These are phyloP conservation scores for Trypanosoma caninum DNA, from an alignment of 208 protist genomes.

Conservation along the genomic window DNA sequence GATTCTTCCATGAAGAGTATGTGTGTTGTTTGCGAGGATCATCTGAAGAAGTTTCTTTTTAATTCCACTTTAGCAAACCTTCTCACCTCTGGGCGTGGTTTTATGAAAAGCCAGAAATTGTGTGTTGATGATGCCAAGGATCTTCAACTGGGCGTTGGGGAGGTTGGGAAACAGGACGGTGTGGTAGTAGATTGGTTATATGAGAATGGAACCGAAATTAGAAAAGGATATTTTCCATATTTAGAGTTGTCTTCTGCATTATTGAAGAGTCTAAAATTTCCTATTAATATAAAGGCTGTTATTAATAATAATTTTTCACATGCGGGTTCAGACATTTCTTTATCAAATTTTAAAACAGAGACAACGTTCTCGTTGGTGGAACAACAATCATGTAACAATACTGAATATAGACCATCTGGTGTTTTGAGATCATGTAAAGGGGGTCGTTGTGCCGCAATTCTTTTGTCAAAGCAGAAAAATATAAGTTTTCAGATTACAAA, in stretches of 20 bases:
- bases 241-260: conserved; percentile 14
- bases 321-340: conserved; percentile 9
- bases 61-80: conserved; percentile 13
- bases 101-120: conserved; percentile 21
- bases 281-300: conserved; percentile 26
- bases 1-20: conserved; percentile 36
- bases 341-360: background rate
- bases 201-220: conserved; percentile 6
- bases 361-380: too few relatives aligned
- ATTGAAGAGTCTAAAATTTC: conserved; percentile 26
- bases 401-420: background rate
- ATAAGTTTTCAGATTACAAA: too few relatives aligned
- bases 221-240: conserved; percentile 15
- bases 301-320: conserved; percentile 38
- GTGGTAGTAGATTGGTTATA: conserved; percentile 33
- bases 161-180: conserved; percentile 31
- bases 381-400: background rate
- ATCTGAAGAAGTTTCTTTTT: conserved; percentile 38
- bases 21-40: conserved; percentile 62
- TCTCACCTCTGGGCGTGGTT: conserved; percentile 35
- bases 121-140: conserved; percentile 20
- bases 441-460: background rate
- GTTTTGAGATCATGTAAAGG: conserved; percentile 11
- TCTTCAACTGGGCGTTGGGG: conserved; percentile 27
- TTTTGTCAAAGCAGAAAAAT: background rate